Percentiles rank a stretch among this genome's conserved stretches.
phyloP scores from a whole-genome alignment of 805 yeast species.

The Yamadazyma sp. region DNA sequence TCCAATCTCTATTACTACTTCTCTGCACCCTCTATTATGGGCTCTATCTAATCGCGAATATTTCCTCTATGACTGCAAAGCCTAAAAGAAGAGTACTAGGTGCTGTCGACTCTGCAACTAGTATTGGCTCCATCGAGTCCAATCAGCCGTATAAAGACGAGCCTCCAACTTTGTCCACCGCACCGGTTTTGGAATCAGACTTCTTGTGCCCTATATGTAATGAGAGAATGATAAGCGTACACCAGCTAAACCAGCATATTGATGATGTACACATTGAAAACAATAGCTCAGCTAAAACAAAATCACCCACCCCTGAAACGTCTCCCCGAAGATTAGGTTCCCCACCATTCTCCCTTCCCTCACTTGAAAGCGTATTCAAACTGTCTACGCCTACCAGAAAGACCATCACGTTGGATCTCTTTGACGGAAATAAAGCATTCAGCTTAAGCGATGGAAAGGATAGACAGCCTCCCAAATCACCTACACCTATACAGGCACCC shows the following conservation, averaged over 20 bases:
- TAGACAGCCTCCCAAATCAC: slow-evolving; percentile 5
- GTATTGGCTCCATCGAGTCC: too few relatives aligned
- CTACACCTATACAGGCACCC: slow-evolving; percentile 6
- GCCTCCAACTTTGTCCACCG: too few relatives aligned
- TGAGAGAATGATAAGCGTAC: slow-evolving; percentile 53
- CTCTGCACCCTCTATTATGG: too few relatives aligned
- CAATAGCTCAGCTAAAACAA: slow-evolving; percentile 20
- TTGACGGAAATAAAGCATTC: slow-evolving; percentile 44
- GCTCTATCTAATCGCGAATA: too few relatives aligned
- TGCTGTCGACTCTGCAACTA: background rate
- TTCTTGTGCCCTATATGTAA: slow-evolving; percentile 72
- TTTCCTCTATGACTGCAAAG: slow-evolving; percentile 11
- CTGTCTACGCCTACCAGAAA: slow-evolving; percentile 20
- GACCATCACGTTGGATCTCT: slow-evolving; percentile 47
- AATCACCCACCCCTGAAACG: slow-evolving; percentile 9
- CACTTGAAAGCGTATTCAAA: background rate
- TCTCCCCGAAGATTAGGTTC: background rate
- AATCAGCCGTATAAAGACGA: too few relatives aligned
- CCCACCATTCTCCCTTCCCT: background rate
- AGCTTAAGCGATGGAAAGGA: slow-evolving; percentile 26
- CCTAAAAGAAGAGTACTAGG: slow-evolving; percentile 3
- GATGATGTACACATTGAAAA: slow-evolving; percentile 71
- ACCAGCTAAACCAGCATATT: slow-evolving; percentile 64
- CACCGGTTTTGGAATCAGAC: too few relatives aligned
- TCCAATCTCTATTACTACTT: too few relatives aligned